Base-by-base conservation (phyloP, 805 yeast genomes). In the Blastobotrys chiropterorum region DNA sequence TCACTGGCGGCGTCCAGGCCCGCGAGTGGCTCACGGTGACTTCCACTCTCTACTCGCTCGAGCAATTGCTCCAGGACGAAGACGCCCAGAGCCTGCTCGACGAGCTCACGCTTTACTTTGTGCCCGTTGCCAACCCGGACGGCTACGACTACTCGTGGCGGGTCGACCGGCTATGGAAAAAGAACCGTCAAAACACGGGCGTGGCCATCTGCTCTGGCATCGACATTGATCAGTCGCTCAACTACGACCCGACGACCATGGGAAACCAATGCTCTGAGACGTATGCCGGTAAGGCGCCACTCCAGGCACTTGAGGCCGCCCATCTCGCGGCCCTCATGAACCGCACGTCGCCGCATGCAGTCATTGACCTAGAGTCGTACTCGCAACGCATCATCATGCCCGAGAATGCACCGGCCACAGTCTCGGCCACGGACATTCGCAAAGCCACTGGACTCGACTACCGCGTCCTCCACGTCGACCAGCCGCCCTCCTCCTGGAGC, bases 101-200 rank as follows among this genome's bases (percentile, higher is more conserved):
- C 45, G 69, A 80, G 44, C 66, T 87, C 53, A 92, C 88, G 61
- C 85, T 86, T 59, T 65, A 86, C 34, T 81, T 90, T 57, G 75
- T 89, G 30, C 97, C 97, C 0, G 86, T 88, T 11, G 78, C 83
- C 67, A 90, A 90, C 62, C 96, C 96, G 0, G 97, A 90, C 68
- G 97, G 97, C 0, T 90, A 90, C 65, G 86, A 74, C 13, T 85
- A 85, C 65, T 75, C 95, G 1, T 90, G 97, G 96, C 74, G 73
- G 1, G 62, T 70, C 22, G 96, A 90, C 64, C 72, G 97, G 52
- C 70, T 90, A 53, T 90, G 97, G 97, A 72, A 94, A 45, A 90
- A 90, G 62, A 90, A 88, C 67, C 75, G 96, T 55, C 97, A 90
- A 67, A 79, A 80, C 49, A 83, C 94, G 0, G 78, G 73, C 47